A percentile compares a stretch with the other conserved stretches of the same genome.
Conservation (phyloP, 2,329 filamentous ascomycete species). For the Cordyceps tenuipes region DNA sequence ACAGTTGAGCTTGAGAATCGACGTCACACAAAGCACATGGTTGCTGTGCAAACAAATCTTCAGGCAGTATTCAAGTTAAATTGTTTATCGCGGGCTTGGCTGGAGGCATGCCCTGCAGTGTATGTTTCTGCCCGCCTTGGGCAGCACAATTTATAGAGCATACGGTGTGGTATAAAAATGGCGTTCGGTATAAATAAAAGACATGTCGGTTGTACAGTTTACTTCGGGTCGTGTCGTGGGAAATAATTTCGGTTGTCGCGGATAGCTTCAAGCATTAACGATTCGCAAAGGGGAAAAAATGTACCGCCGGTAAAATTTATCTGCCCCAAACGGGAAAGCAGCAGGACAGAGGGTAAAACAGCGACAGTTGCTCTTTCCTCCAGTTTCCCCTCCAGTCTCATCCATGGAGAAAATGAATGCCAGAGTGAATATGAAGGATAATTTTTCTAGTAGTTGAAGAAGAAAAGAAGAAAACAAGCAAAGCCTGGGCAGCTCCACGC, state of each 20-base stretch:
- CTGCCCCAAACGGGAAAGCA: constrained; percentile 26
- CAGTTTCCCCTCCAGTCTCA: constrained; percentile 61
- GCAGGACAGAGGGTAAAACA: constrained; percentile 43
- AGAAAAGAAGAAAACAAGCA: constrained; percentile 18
- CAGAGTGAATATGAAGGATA: constrained; percentile 63
- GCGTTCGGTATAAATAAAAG: background rate
- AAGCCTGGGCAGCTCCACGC: background rate
- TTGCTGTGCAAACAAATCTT: background rate
- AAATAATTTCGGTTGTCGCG: background rate
- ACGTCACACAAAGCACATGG: too few relatives aligned
- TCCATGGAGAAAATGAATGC: constrained; percentile 44
- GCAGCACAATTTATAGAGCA: background rate
- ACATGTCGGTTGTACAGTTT: background rate
- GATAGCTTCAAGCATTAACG: background rate
- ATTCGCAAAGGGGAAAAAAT: constrained; percentile 15
- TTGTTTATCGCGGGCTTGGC: too few relatives aligned
- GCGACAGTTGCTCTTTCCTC: constrained; percentile 49
- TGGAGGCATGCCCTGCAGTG: background rate
- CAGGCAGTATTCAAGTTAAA: too few relatives aligned
- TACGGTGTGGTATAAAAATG: background rate
- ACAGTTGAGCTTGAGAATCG: too few relatives aligned
- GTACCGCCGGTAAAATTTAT: constrained; percentile 30
- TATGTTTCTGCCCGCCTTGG: too few relatives aligned
- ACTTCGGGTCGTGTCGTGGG: background rate
- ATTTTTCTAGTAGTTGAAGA: constrained; percentile 36